phyloP scores from a whole-genome alignment of 2,329 filamentous ascomycete species.

The Bipolaris oryzae region DNA sequence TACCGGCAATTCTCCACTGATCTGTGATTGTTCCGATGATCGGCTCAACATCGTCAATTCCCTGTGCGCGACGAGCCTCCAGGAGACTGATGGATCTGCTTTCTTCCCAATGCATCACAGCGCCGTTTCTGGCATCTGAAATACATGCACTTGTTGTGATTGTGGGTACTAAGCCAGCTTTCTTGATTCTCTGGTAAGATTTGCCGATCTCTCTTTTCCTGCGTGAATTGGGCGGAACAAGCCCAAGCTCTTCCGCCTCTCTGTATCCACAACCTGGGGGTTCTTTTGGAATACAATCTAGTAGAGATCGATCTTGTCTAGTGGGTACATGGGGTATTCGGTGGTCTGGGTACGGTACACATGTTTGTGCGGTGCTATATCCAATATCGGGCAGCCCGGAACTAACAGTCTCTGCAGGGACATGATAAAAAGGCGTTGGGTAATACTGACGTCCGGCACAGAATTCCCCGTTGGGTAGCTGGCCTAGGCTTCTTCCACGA shows the following conservation, averaged over 20 bases:
- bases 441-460: constrained; percentile 62
- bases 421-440: constrained; percentile 65
- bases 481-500: constrained; percentile 57
- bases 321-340: constrained; percentile 47
- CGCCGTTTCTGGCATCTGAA: constrained; percentile 60
- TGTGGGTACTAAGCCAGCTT: constrained; percentile 63
- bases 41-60: constrained; percentile 72
- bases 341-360: constrained; percentile 72
- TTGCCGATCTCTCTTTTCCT: constrained; percentile 29
- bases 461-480: constrained; percentile 45
- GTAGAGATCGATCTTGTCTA: constrained; percentile 50
- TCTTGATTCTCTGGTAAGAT: constrained; percentile 60
- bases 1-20: constrained; percentile 73
- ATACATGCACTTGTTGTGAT: constrained; percentile 63
- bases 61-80: constrained; percentile 73
- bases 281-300: constrained; percentile 64
- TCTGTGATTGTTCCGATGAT: constrained; percentile 63
- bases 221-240: constrained; percentile 39
- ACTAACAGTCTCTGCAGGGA: constrained; percentile 61
- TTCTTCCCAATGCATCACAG: constrained; percentile 69
- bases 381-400: constrained; percentile 67
- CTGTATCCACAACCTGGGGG: constrained; percentile 48
- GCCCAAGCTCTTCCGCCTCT: constrained; percentile 44
- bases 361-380: constrained; percentile 66
- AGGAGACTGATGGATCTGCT: constrained; percentile 66